Evolutionary conservation across 805 yeast species (phyloP), one percentile per base, ranked within the genome.

Genomic region (Brettanomyces anomalus): DNA sequence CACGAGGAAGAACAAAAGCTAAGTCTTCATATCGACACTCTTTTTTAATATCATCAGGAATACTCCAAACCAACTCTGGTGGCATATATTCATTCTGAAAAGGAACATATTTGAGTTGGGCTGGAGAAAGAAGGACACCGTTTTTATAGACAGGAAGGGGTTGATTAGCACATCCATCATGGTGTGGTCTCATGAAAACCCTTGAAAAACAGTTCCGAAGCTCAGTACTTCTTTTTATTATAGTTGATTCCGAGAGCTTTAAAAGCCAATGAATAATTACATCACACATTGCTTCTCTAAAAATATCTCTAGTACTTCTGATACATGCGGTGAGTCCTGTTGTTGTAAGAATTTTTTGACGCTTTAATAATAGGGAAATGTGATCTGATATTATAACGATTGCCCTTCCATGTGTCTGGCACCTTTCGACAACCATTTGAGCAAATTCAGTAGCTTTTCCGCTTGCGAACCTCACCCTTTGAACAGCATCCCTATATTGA

Each of bases 211-310:
- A 52, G 39, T 76, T 71, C 39, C 81, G 68, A 5, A 74, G 57
- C 1, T 66, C 46, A 28, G 61, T 59, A 49, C 74, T 72, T 40
- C 72, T 71, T 8, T 74, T 75, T 45, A 71, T 70, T 4, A 81
- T 51, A 32, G 74, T 70, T 10, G 82, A 71, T 37, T 68, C 70
- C 0, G 81, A 66, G 21, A 87, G 58, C 33, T 77, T 81, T 21
- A 64, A 58, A 4, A 86, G 55, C 88, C 93, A 83, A n/a, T 57
- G 52, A 5, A 84, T 56, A 16, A 86, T 76, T 47, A 81, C 87
- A 35, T 75, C 79, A 50, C 83, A 79, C 85, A 84, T 79, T 44
- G 83, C 89, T 55, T 87, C 95, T 41, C 93, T 66, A 55, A 85
- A 81, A 5, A 75, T 64, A 54, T 86, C 95, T 44, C 88, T 65